Evolutionary conservation across 495 filamentous ascomycete species (phyloP), one percentile per base, ranked within the genome.

Genomic region (Aspergillus bertholletiae): DNA sequence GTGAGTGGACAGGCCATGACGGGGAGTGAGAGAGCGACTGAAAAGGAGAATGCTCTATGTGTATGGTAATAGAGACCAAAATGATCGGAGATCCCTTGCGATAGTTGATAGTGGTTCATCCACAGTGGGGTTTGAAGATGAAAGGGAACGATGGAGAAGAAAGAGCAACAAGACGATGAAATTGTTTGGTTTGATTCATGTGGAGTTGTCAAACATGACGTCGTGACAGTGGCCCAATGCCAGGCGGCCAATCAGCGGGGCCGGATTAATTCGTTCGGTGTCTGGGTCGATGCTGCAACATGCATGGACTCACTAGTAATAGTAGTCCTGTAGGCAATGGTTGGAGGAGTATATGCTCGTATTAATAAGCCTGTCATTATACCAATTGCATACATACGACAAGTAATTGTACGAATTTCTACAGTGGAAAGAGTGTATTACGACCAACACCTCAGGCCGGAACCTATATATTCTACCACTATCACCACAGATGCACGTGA

Each of bases 1-100:
- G 89, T 83, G 67, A 95, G 82, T 51, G 75, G 77, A 55, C 82
- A 79, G 51, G 86, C 77, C 89, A 95, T 94, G 58, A 56, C 76
- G 62, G 17, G 18, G 27, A 34, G 12, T 3, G 34, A 22, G 13
- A 49, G 11, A 6, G 17, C 9, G 17, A 23, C 8, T n/a, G 11
- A 22, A 7, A 21, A 34, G 35, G 32, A 26, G 21, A 30, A 21
- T 8, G 22, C 24, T 40, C 18, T 12, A 39, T 51, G 34, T 4
- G 1, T 1, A 3, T 35, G 12, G n/a, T 11, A 22, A 22, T 5
- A 9, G 5, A 22, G 48, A 37, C 6, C 9, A 30, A 39, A 9
- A 51, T 37, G 28, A 21, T 22, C 5, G 17, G 21, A 21, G n/a
- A n/a, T n/a, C 26, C 26, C 26, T 28, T 28, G 5, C 5, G 48